Percentiles rank a stretch among this genome's conserved stretches.
Conservation (phyloP, 2,329 filamentous ascomycete genomes). For the Phoma sp. region DNA sequence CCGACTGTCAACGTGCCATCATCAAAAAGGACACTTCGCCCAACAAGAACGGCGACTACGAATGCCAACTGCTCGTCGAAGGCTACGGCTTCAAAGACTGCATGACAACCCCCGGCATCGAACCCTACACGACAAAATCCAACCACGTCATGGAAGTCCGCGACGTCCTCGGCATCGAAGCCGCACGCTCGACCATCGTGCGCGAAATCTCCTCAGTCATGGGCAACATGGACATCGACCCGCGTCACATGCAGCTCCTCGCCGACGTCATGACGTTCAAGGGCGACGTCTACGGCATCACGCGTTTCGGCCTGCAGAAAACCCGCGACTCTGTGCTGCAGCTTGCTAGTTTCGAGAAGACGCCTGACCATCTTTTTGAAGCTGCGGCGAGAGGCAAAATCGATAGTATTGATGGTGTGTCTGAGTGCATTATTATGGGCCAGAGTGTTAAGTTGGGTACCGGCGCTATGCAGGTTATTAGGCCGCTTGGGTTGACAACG, state of each 20-base stretch:
- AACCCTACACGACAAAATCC: constrained; percentile 75
- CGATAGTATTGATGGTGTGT: constrained; percentile 91
- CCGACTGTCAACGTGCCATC: constrained; percentile 84
- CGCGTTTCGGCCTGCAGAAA: constrained; percentile 93
- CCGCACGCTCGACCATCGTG: constrained; percentile 87
- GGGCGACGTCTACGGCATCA: constrained; percentile 95
- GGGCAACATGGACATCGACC: constrained; percentile 94
- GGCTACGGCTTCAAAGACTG: constrained; percentile 89
- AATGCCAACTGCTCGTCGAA: constrained; percentile 75
- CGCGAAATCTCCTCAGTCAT: constrained; percentile 89
- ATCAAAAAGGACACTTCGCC: constrained; percentile 79
- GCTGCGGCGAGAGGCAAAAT: constrained; percentile 91
- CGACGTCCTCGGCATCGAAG: constrained; percentile 92
- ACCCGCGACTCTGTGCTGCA: constrained; percentile 95
- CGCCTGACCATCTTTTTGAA: constrained; percentile 95
- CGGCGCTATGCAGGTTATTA: constrained; percentile 87
- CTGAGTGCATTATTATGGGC: constrained; percentile 97
- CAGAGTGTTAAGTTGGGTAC: constrained; percentile 93
- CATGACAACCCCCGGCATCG: constrained; percentile 92
- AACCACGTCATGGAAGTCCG: constrained; percentile 92
- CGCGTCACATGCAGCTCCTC: constrained; percentile 95
- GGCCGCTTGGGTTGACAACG: constrained; percentile 61
- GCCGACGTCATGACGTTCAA: constrained; percentile 99
- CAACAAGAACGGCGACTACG: constrained; percentile 69
- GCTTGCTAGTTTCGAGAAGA: constrained; percentile 96